Base-by-base conservation (phyloP, 1,284 basidiomycete genomes). In the Cutaneotrichosporon spelunceum region DNA sequence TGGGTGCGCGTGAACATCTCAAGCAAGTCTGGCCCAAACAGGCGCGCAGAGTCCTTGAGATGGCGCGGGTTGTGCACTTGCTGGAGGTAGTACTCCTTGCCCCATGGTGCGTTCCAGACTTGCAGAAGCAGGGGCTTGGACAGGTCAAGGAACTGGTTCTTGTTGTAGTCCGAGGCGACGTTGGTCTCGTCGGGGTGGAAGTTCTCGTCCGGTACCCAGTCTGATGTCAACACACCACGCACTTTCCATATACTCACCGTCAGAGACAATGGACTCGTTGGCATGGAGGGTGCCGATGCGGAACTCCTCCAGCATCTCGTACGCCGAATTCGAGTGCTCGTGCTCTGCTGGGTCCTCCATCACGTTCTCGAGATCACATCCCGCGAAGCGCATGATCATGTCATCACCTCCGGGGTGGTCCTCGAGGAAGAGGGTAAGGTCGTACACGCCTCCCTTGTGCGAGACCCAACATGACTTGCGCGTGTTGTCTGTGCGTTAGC, bases 1-100 rank as follows among this genome's bases (percentile, higher is more conserved):
- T 87, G 82, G 30, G 95, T 97, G 47, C 89, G 84, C 0, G 93
- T 96, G 73, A 89, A 87, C 61, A 91, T 80, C 88, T 99, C 95
- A 39, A 98, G 86, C 66, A 87, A 84, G 62, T 84, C 82, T 7
- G 88, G 87, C 19, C 89, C 88, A 76, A 99, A 98, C 66, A 99
- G 82, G 64, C 90, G 86, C 0, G 93, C 93, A 13, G 92, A 88
- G 53, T 93, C 84, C 30, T 88, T 83, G 57, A 96, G 78, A 78
- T 99, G 96, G 53, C 95, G 87, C 8, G 95, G 91, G 79, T 95
- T 92, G 79, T 99, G 95, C 0, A 99, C 93, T 79, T 99, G 95
- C 73, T 91, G 85, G 57, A 99, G 83, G 78, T 99, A 99, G 77
- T 96, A 99, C 24, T 89, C 86, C 83, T 99, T 99, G 73, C 88